phyloP scores from a whole-genome alignment of 2,329 filamentous ascomycete genomes.

The Intubia oerlemansii region DNA sequence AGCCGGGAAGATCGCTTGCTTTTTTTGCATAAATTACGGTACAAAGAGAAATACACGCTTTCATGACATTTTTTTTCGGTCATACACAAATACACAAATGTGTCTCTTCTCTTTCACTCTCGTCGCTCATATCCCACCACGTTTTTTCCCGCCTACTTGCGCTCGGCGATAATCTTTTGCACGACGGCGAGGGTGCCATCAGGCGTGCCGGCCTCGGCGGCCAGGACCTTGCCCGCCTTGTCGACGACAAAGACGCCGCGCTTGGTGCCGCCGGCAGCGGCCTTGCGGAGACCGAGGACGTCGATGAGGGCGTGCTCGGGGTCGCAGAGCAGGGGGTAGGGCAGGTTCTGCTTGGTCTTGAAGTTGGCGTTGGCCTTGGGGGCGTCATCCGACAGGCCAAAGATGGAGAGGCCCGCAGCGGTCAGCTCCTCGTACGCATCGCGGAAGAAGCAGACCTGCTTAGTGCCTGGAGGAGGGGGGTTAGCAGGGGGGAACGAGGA shows the following conservation, averaged over 20 bases:
- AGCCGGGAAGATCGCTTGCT: too few relatives aligned
- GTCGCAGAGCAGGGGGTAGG: slow-evolving; percentile 78
- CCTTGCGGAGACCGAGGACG: slow-evolving; percentile 80
- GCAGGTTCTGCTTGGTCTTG: slow-evolving; percentile 75
- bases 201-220: slow-evolving; percentile 54
- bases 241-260: slow-evolving; percentile 77
- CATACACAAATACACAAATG: too few relatives aligned
- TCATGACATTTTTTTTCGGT: too few relatives aligned
- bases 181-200: slow-evolving; percentile 59
- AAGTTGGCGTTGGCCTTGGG: slow-evolving; percentile 86
- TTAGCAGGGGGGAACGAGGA: background rate
- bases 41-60: too few relatives aligned
- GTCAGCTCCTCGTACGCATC: slow-evolving; percentile 63
- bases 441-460: slow-evolving; percentile 81
- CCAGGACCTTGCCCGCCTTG: slow-evolving; percentile 54
- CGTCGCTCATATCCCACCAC: background rate
- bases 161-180: slow-evolving; percentile 40
- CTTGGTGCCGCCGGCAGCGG: slow-evolving; percentile 48
- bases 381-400: slow-evolving; percentile 71
- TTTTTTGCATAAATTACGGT: too few relatives aligned
- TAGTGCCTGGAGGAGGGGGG: slow-evolving; percentile 54
- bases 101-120: background rate
- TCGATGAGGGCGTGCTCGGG: slow-evolving; percentile 49
- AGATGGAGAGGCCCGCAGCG: slow-evolving; percentile 63
- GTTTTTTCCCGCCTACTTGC: too few relatives aligned